Evolutionary conservation across 2,329 filamentous ascomycete species (phyloP).

Genomic region (Ilyonectria robusta): DNA sequence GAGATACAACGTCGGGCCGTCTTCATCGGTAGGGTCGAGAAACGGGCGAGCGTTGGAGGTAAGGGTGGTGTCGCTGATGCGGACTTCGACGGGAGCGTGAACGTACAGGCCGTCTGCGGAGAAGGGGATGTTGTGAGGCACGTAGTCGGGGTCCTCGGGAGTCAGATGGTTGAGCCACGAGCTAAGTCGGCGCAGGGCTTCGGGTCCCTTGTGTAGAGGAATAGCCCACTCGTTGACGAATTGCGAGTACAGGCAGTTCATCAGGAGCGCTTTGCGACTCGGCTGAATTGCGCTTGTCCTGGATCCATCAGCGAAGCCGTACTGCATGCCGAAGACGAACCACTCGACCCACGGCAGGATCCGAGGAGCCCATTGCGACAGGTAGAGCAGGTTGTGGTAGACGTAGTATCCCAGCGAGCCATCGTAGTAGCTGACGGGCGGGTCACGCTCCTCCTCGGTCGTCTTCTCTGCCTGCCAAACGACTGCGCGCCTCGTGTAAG

Average conservation of each 20-base stretch:
- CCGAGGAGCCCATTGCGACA: constrained; percentile 82
- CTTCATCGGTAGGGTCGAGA: constrained; percentile 78
- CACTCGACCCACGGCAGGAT: constrained; percentile 92
- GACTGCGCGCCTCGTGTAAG: constrained; percentile 89
- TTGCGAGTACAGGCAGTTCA: constrained; percentile 99
- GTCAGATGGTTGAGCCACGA: constrained; percentile 82
- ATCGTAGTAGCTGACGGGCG: constrained; percentile 83
- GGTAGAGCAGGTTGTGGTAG: constrained; percentile 91
- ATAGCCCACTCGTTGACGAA: constrained; percentile 99
- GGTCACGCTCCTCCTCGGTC: constrained; percentile 69
- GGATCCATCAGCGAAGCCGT: constrained; percentile 83
- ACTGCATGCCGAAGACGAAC: constrained; percentile 98
- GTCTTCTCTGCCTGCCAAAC: constrained; percentile 92
- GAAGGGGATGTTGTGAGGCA: constrained; percentile 81
- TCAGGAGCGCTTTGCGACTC: constrained; percentile 84
- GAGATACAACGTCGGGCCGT: constrained; percentile 85
- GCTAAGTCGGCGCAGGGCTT: constrained; percentile 85
- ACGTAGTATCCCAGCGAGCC: constrained; percentile 86
- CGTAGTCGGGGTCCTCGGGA: constrained; percentile 75
- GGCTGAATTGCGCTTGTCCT: constrained; percentile 83
- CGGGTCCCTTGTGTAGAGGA: constrained; percentile 86
- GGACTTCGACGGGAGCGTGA: constrained; percentile 93
- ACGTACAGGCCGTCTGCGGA: constrained; percentile 85
- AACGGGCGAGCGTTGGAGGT: constrained; percentile 56
- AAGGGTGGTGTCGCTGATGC: constrained; percentile 78